Evolutionary conservation across 352 stramenopile species (phyloP).

Genomic region (Phytopythium delawarense): DNA sequence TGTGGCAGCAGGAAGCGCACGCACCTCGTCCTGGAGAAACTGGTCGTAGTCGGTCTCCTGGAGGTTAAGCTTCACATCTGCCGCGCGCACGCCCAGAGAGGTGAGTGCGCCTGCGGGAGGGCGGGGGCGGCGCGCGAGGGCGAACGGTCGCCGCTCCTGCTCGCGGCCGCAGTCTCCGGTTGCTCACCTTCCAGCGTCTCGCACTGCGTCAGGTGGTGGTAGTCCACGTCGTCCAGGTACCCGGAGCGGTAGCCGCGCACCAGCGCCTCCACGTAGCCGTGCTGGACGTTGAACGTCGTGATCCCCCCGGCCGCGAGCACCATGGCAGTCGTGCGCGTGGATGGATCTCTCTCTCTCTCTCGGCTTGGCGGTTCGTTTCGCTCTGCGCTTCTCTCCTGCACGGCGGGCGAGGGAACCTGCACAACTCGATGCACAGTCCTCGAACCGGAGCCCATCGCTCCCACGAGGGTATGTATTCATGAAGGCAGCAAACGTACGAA

Average conservation of each 20-base stretch:
- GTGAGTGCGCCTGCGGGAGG: neutral
- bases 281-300: slow-evolving; percentile 96
- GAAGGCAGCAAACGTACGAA: no score
- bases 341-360: neutral
- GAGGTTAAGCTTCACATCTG: slow-evolving; percentile 93
- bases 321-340: slow-evolving; percentile 19
- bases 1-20: neutral
- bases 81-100: slow-evolving; percentile 1
- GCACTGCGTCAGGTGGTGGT: slow-evolving; percentile 88
- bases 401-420: no score
- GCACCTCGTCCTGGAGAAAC: slow-evolving; percentile 92
- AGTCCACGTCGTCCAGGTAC: slow-evolving; percentile 88
- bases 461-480: no score
- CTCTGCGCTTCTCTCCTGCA: neutral
- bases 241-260: slow-evolving; percentile 94
- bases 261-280: slow-evolving; percentile 97
- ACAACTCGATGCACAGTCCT: no score
- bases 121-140: no score
- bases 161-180: no score
- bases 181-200: slow-evolving; percentile 83
- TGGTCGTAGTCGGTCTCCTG: slow-evolving; percentile 98
- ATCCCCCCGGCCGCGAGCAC: slow-evolving; percentile 85
- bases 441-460: no score
- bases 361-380: neutral
- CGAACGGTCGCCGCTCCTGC: neutral